Base-by-base conservation (phyloP, 352 stramenopile species). In the Blastocystis hominis region DNA sequence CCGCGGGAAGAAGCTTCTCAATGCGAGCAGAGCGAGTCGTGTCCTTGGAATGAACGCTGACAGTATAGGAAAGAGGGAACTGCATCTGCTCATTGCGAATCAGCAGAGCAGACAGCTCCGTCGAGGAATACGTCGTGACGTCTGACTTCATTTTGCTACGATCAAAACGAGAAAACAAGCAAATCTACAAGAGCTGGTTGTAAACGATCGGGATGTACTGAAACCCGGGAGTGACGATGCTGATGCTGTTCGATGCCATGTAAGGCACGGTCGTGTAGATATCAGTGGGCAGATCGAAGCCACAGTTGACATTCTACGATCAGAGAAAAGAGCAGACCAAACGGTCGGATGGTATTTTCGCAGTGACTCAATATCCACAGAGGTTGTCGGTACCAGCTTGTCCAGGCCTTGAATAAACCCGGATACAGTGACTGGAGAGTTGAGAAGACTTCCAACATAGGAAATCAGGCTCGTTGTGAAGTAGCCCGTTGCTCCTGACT, bases 91-190 rank as follows among this genome's bases (percentile, higher is more conserved):
- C 72, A 42, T 84, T 84, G 0, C 68, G 30, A 34, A 84, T 13
- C 10, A 84, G n/a, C 10, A 84, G 72, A 2, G 72, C 66, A 10
- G 50, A 38, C 46, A 84, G 30, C 46, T 84, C 72, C 13, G 55
- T 44, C 38, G 36, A 84, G 38, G 72, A 66, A 34, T 69, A 84
- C 3, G 72, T 84, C 3, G 72, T 68, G 7, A 84, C 46, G 40
- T 84, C 72, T 10, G 72, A 84, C 36, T 24, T 34, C 47, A 84
- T 50, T 53, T 84, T 84, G 17, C 72, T 84, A 84, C 10, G 54
- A 24, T 9, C 68, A 1, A 42, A 66, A 17, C 2, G 2, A 5
- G 17, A n/a, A n/a, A n/a, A 0, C n/a, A 55, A 17, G 55, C 34
- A 30, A n/a, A 20, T 17, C 0, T 55, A 84, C 72, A 64, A 66